Conservation (phyloP, 768 basidiomycete species). For the Rhodotorula sphaerocarpa region DNA sequence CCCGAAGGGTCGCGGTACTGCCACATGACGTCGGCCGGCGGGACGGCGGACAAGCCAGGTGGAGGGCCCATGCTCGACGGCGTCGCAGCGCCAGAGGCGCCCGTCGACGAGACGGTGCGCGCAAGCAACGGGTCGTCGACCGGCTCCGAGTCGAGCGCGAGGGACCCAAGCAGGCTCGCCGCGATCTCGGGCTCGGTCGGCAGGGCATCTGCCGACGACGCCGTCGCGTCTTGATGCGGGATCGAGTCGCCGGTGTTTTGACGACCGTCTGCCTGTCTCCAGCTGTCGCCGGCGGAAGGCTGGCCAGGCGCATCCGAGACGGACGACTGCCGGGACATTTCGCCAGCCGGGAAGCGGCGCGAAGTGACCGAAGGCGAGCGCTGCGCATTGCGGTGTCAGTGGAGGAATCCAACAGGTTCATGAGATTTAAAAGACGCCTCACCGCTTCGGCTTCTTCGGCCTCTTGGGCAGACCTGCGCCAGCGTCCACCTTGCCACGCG, state of each 20-base stretch:
- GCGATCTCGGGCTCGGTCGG: conserved; percentile 22
- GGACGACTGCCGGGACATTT: background rate
- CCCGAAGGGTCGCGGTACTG: conserved; percentile 40
- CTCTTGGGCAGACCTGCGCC: conserved; percentile 22
- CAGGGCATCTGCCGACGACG: conserved; percentile 5
- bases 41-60: conserved; percentile 12
- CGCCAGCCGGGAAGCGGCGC: conserved; percentile 28
- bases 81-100: conserved; percentile 4
- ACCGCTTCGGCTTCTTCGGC: conserved; percentile 26
- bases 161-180: conserved; percentile 30
- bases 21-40: conserved; percentile 24
- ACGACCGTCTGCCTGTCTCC: conserved; percentile 10
- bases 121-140: conserved; percentile 19
- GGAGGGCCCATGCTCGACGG: conserved; percentile 5
- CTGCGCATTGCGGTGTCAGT: background rate
- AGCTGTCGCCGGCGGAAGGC: conserved; percentile 11
- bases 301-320: conserved; percentile 5
- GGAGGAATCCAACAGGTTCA: background rate
- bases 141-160: conserved; percentile 29
- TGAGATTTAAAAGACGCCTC: background rate
- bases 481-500: conserved; percentile 34
- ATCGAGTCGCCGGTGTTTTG: background rate
- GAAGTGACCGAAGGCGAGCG: conserved; percentile 29
- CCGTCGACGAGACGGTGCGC: conserved; percentile 1
- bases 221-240: conserved; percentile 5